Base-by-base conservation (phyloP, 2,329 filamentous ascomycete genomes). In the Eurotiales sp. region DNA sequence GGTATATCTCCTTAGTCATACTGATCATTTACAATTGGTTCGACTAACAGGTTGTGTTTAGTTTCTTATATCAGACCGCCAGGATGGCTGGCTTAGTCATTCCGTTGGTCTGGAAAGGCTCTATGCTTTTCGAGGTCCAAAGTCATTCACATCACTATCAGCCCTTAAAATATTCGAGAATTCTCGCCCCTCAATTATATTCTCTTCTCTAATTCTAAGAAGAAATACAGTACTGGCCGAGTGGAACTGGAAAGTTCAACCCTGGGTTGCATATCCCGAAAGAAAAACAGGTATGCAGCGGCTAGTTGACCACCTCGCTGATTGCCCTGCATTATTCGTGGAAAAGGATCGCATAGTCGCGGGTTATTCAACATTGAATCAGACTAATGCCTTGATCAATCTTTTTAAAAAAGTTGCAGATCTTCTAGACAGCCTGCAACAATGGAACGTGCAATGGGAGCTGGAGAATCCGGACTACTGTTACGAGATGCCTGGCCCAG, bases 41-140 rank as follows among this genome's bases (percentile, higher is more conserved):
- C 14, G 11, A 43, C 4, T 42, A 27, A 10, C 23, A 21, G 12
- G 2, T 11, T 19, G 22, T 27, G 4, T 36, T 14, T 19, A 52
- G 50, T 46, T 47, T 14, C 44, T 52, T 8, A 47, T 52, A 43
- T 52, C 50, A 3, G 50, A 52, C 8, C 29, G 19, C 37, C 34
- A 52, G 14, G 12, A 52, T n/a, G 50, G 50, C 8, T 52, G 50
- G 50, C 43, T 52, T 14, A 52, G 43, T 10, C 50, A 52, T 29
- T 17, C 36, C 4, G 37, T 41, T 3, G 50, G 50, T 12, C 27
- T 52, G 11, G 37, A 52, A 15, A 52, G 22, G 5, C 36, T 52
- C 3, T 34, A 27, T 14, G 25, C 43, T 25, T 17, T 52, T 4
- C 37, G 50, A 17, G 50, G 50, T 11, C 37, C 50, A 3, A 27